Conservation (phyloP, 1,284 basidiomycete genomes). For the Phellopilus nigrolimitatus region DNA sequence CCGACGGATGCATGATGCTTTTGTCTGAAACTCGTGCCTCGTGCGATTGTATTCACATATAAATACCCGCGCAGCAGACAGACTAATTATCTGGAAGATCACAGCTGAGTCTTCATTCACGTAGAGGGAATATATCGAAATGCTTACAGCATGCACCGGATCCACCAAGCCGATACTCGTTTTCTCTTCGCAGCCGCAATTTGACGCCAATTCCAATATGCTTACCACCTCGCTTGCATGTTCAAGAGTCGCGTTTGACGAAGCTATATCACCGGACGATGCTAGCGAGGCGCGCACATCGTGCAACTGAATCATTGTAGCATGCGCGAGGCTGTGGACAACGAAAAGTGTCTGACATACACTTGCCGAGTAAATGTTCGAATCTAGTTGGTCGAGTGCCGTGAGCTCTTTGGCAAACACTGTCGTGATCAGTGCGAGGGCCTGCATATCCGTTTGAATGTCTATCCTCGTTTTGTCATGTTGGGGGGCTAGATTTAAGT, state of each 20-base stretch:
- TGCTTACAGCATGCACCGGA: conserved; percentile 28
- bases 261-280: conserved; percentile 22
- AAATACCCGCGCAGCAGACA: conserved; percentile 25
- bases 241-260: conserved; percentile 27
- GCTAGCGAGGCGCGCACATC: conserved; percentile 26
- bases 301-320: conserved; percentile 35
- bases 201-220: conserved; percentile 21
- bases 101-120: background rate
- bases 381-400: conserved; percentile 21
- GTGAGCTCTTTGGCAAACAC: conserved; percentile 29
- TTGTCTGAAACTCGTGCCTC: background rate
- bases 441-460: background rate
- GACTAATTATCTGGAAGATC: conserved; percentile 25
- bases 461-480: too few relatives aligned
- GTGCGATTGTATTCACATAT: conserved; percentile 23
- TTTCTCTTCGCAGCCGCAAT: conserved; percentile 18
- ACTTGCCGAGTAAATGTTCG: conserved; percentile 19
- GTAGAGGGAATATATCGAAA: background rate
- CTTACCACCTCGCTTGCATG: conserved; percentile 16
- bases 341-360: conserved; percentile 25
- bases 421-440: conserved; percentile 26
- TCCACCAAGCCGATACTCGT: conserved; percentile 21
- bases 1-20: background rate
- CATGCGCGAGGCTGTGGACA: conserved; percentile 30
- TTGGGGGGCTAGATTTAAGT: too few relatives aligned